A percentile compares a stretch with the other conserved stretches of the same genome.
phyloP scores from a whole-genome alignment of 1,284 basidiomycete species.

The Leccinum angustisporum region DNA sequence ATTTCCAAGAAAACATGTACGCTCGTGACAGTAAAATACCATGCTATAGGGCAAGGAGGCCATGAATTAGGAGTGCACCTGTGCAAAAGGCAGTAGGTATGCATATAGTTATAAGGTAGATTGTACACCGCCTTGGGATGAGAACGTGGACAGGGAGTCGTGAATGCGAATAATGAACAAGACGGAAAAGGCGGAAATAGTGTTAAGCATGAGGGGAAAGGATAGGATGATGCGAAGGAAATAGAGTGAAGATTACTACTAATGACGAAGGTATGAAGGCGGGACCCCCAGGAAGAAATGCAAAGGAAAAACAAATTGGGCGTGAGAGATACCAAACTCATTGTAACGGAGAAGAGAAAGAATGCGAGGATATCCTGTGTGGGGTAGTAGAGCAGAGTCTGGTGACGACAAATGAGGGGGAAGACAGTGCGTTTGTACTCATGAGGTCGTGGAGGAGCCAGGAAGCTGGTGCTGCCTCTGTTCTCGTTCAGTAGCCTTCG shows the following conservation, averaged over 20 bases:
- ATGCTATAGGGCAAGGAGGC: slow-evolving; percentile 25
- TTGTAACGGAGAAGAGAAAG: slow-evolving; percentile 14
- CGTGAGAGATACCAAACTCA: slow-evolving; percentile 27
- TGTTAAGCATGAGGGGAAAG: slow-evolving; percentile 28
- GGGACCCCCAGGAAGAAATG: slow-evolving; percentile 20
- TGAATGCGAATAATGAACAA: slow-evolving; percentile 30
- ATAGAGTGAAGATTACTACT: slow-evolving; percentile 31
- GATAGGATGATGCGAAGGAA: slow-evolving; percentile 32
- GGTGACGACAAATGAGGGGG: slow-evolving; percentile 15
- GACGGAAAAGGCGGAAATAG: slow-evolving; percentile 21
- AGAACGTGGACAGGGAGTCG: slow-evolving; percentile 22
- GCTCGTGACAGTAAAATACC: slow-evolving; percentile 19
- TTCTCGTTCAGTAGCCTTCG: slow-evolving; percentile 67
- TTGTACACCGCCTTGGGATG: slow-evolving; percentile 33
- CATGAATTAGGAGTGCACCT: slow-evolving; percentile 35
- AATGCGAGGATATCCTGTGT: slow-evolving; percentile 33
- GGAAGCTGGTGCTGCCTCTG: slow-evolving; percentile 29
- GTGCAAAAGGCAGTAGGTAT: slow-evolving; percentile 36
- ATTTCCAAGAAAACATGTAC: slow-evolving; percentile 1
- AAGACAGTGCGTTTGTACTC: slow-evolving; percentile 20
- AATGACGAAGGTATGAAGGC: slow-evolving; percentile 33
- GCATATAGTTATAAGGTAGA: slow-evolving; percentile 37
- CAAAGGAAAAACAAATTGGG: slow-evolving; percentile 25
- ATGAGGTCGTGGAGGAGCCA: slow-evolving; percentile 31
- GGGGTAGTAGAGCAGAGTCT: slow-evolving; percentile 24